Evolutionary conservation across 495 filamentous ascomycete genomes (phyloP), one percentile per base, ranked within the genome.

Genomic region (Neohortaea acidophila): DNA sequence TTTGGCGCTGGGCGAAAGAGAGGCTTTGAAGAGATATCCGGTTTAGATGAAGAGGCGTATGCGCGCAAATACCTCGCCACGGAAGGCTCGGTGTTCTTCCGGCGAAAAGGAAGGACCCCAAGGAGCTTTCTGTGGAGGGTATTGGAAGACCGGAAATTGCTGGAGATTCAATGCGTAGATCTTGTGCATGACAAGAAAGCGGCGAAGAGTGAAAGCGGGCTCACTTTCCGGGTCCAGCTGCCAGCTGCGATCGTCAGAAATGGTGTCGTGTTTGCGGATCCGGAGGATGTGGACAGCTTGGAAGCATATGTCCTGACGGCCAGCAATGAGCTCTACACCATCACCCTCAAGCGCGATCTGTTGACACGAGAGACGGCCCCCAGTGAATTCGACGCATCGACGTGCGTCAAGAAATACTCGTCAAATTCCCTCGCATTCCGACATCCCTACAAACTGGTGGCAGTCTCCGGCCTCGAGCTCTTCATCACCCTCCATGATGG

Each of bases 81-180:
- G 2, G 72, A 84, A 21, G 81, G 80, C 15, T 79, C 82, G 0
- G 70, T 96, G 27, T 91, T 83, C 67, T 83, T 92, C 59, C 72
- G 87, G 38, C 72, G 72, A 51, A 67, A 75, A 47, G 71, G 73
- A 41, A 60, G 64, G 38, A 81, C 79, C 40, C 91, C 89, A 32
- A 73, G 81, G 48, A 78, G 69, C 52, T 85, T 96, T 48, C 67
- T 94, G 17, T 97, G 91, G 87, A 67, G 89, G 38, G 67, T 97
- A 14, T 60, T 94, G 44, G 77, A 91, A 52, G 75, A 78, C 50
- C 74, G 75, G 51, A 81, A 72, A 48, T 66, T 85, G 31, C 65
- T 97, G 37, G 83, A 85, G 55, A 66, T 97, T 36, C 79, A 82
- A 56, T 75, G 75, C 23, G 73, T 78, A 50, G 89, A 96, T 59